Percentiles rank a stretch among this genome's conserved stretches.
Evolutionary conservation across 2,329 filamentous ascomycete genomes (phyloP).

Genomic region (Aspergillus sojae): DNA sequence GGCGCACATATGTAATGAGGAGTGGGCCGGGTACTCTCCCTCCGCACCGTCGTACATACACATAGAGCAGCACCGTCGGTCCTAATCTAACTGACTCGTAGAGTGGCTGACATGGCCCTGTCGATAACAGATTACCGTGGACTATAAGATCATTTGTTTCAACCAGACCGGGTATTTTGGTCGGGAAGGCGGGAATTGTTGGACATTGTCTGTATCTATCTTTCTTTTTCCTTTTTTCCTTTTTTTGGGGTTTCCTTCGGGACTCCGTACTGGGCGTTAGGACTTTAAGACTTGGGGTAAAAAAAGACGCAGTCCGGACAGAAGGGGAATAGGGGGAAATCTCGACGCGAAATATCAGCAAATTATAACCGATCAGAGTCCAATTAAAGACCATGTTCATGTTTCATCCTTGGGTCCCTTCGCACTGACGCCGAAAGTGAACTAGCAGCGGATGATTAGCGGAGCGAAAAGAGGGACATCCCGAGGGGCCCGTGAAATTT

Average conservation of each 20-base stretch:
- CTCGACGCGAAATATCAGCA: background rate
- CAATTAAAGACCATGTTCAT: constrained; percentile 14
- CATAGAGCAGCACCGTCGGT: constrained; percentile 11
- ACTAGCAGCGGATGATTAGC: constrained; percentile 24
- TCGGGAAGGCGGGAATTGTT: background rate
- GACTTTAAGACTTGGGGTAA: too few species aligned
- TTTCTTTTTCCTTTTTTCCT: background rate
- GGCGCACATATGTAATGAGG: background rate
- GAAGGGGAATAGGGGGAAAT: background rate
- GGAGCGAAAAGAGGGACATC: constrained; percentile 3
- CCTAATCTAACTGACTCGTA: constrained; percentile 16
- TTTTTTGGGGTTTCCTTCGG: too few species aligned
- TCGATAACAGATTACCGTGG: background rate
- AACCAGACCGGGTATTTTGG: background rate
- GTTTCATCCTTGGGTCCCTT: constrained; percentile 5
- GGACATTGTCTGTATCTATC: background rate
- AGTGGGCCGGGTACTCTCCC: background rate
- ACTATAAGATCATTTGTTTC: too few species aligned
- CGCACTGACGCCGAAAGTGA: constrained; percentile 13
- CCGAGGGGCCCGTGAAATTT: constrained; percentile 6
- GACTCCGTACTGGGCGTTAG: too few species aligned
- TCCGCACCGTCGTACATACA: constrained; percentile 3
- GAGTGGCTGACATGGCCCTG: background rate
- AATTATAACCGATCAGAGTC: constrained; percentile 7
- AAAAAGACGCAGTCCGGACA: background rate